These are phyloP conservation scores for Clavispora vitiphila DNA, from an alignment of 805 yeast genomes.

Conservation along the genomic window DNA sequence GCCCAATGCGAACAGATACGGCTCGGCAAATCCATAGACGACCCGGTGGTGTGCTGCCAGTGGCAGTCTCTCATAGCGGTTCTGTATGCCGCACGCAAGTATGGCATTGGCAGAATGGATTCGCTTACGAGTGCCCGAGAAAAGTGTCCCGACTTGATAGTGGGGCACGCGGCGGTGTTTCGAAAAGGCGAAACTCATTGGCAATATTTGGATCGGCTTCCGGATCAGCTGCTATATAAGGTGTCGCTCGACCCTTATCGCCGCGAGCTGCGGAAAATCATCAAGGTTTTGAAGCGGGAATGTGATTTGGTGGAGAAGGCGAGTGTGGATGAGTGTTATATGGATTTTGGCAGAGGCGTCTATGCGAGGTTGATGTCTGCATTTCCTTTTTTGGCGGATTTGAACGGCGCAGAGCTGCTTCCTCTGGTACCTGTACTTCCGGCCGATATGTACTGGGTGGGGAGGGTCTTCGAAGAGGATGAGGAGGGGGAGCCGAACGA, in stretches of 20 bases:
- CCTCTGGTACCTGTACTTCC: slow-evolving; percentile 46
- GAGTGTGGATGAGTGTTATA: slow-evolving; percentile 88
- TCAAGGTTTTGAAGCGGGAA: slow-evolving; percentile 53
- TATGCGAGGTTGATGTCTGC: slow-evolving; percentile 35
- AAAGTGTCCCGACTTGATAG: slow-evolving; percentile 70
- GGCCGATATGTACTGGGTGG: slow-evolving; percentile 24
- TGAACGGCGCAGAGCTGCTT: slow-evolving; percentile 21
- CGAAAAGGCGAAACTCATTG: slow-evolving; percentile 80
- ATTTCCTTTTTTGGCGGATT: slow-evolving; percentile 43
- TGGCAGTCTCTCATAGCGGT: slow-evolving; percentile 92
- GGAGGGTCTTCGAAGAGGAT: slow-evolving; percentile 16
- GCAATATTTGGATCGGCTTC: slow-evolving; percentile 62
- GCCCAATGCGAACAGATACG: slow-evolving; percentile 90
- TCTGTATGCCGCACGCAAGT: slow-evolving; percentile 81
- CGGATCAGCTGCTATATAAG: slow-evolving; percentile 62
- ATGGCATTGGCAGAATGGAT: slow-evolving; percentile 78
- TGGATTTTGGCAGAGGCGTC: slow-evolving; percentile 74
- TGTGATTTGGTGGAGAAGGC: slow-evolving; percentile 85
- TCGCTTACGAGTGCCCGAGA: slow-evolving; percentile 58
- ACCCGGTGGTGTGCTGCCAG: slow-evolving; percentile 91
- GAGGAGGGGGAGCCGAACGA: slow-evolving; percentile 9
- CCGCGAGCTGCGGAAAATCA: slow-evolving; percentile 75
- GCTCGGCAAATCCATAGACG: slow-evolving; percentile 55
- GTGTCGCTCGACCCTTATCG: slow-evolving; percentile 90
- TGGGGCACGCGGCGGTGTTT: slow-evolving; percentile 93